Evolutionary conservation across 768 basidiomycete species (phyloP).

Genomic region (Lactifluus piperatus): DNA sequence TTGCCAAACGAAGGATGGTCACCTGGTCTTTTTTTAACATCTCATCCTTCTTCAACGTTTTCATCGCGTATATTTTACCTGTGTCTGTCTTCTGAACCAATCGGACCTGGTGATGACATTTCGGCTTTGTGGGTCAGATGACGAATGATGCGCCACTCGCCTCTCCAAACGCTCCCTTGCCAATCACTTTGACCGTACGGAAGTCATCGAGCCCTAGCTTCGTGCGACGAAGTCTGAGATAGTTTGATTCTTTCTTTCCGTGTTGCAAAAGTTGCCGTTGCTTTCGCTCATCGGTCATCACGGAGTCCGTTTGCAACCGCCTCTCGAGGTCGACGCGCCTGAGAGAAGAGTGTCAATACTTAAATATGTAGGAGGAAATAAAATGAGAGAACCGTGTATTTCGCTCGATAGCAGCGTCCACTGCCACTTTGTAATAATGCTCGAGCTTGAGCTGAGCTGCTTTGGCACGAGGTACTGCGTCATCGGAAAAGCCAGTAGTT

Average conservation of each 20-base stretch:
- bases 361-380: neutral
- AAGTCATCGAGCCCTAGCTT: conserved; percentile 90
- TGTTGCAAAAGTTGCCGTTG: conserved; percentile 73
- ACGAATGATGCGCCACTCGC: conserved; percentile 33
- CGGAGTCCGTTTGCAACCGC: conserved; percentile 57
- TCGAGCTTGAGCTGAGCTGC: conserved; percentile 92
- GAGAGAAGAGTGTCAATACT: conserved; percentile 10
- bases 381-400: conserved; percentile 59
- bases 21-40: conserved; percentile 99
- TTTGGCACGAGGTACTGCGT: conserved; percentile 76
- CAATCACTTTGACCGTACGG: conserved; percentile 95
- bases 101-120: conserved; percentile 48
- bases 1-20: conserved; percentile 20
- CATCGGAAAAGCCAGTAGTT: conserved; percentile 66
- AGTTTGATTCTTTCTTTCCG: conserved; percentile 84
- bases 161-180: conserved; percentile 98
- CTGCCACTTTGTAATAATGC: conserved; percentile 93
- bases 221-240: conserved; percentile 79
- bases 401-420: conserved; percentile 90
- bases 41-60: conserved; percentile 91
- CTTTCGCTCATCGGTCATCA: conserved; percentile 78
- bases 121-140: neutral
- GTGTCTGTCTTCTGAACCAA: conserved; percentile 96
- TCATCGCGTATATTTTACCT: conserved; percentile 99
- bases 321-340: conserved; percentile 88